These are phyloP conservation scores for Cystobasidium onofrii DNA, from an alignment of 768 basidiomycete genomes.

Conservation along the genomic window DNA sequence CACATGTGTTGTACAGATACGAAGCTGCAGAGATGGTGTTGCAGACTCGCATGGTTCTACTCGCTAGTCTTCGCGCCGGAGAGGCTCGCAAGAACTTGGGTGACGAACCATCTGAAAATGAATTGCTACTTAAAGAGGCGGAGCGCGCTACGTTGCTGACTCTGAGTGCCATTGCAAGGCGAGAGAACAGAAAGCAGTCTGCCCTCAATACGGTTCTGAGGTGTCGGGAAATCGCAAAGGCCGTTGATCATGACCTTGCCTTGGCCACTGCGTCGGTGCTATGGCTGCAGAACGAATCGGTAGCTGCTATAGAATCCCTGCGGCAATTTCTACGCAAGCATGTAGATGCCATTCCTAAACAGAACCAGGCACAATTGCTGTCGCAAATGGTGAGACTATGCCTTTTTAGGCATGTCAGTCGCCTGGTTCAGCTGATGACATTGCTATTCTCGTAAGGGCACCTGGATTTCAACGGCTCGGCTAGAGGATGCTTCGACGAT, in stretches of 20 bases:
- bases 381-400: constrained; percentile 51
- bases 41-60: background rate
- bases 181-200: background rate
- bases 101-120: background rate
- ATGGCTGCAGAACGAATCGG: constrained; percentile 79
- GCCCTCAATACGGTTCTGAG: constrained; percentile 26
- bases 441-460: constrained; percentile 55
- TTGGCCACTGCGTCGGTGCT: constrained; percentile 60
- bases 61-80: background rate
- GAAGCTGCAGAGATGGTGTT: background rate
- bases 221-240: background rate
- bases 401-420: background rate
- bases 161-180: background rate
- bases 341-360: background rate
- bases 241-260: background rate
- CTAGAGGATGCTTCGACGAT: constrained; percentile 69
- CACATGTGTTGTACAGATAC: background rate
- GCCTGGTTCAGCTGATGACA: background rate
- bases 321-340: background rate
- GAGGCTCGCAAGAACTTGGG: background rate
- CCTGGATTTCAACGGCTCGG: constrained; percentile 82
- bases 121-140: background rate
- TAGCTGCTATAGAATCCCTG: constrained; percentile 67
- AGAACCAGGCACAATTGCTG: constrained; percentile 42
- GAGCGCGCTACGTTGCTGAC: background rate